Conservation (phyloP, 2,329 filamentous ascomycete genomes). For the Dothidotthia symphoricarpi region DNA sequence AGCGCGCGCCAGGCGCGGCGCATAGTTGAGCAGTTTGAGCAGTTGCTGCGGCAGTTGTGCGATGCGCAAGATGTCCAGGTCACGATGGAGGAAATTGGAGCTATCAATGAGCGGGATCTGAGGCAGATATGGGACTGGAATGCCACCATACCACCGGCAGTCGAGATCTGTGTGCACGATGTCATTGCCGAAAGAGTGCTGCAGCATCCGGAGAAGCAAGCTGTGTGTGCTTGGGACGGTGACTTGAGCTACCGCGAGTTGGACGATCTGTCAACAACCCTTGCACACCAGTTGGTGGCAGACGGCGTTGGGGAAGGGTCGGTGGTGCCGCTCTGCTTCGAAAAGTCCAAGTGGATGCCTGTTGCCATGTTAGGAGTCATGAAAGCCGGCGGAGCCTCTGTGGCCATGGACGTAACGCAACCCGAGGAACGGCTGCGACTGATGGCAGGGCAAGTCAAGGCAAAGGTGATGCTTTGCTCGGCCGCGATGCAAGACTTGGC, state of each 20-base stretch:
- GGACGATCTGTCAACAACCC: constrained; percentile 24
- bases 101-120: constrained; percentile 25
- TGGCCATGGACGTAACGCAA: constrained; percentile 32
- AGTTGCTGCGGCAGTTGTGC: constrained; percentile 27
- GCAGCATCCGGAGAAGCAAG: constrained; percentile 18
- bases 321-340: constrained; percentile 36
- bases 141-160: constrained; percentile 17
- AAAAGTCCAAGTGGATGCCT: constrained; percentile 37
- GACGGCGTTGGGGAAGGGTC: constrained; percentile 25
- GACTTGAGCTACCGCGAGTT: constrained; percentile 30
- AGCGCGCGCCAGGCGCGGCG: too few species aligned
- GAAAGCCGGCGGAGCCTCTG: constrained; percentile 40
- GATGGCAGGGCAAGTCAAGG: too few species aligned
- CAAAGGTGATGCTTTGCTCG: too few species aligned
- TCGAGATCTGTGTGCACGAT: constrained; percentile 31
- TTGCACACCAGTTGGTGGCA: constrained; percentile 25
- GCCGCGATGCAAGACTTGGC: too few species aligned
- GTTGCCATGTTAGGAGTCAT: constrained; percentile 39
- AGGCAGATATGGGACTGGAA: constrained; percentile 28
- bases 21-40: constrained; percentile 32
- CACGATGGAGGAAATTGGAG: constrained; percentile 17
- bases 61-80: constrained; percentile 7
- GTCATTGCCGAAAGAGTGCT: constrained; percentile 25
- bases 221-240: constrained; percentile 33
- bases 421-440: neutral